Conservation (phyloP, 176 grass and related monocot genomes). For the Ananas comosus region DNA sequence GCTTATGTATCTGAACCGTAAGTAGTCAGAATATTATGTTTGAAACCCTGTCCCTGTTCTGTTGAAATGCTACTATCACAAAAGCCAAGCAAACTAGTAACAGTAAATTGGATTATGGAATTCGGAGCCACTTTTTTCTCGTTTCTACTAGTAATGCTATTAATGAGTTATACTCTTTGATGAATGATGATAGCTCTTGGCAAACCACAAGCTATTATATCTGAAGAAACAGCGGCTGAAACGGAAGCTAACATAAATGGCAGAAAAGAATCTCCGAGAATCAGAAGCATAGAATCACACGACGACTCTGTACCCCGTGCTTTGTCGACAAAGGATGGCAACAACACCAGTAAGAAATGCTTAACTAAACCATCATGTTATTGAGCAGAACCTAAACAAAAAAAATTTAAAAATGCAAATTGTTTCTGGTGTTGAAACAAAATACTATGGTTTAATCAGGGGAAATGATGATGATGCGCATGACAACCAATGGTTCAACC, state of each 20-base stretch:
- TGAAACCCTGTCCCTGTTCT: background rate
- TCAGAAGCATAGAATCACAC: constrained; percentile 28
- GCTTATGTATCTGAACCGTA: constrained; percentile 85
- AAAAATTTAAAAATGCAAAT: background rate
- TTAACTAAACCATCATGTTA: constrained; percentile 7
- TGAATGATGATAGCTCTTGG: constrained; percentile 53
- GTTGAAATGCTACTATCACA: background rate
- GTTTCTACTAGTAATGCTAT: background rate
- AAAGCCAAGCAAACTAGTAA: too few relatives aligned
- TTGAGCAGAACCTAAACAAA: background rate
- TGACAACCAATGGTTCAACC: constrained; percentile 37
- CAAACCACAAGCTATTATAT: constrained; percentile 92
- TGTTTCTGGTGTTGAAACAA: constrained; percentile 19
- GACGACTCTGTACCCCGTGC: constrained; percentile 8
- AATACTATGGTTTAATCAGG: constrained; percentile 36
- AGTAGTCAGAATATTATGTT: constrained; percentile 16
- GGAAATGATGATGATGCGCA: constrained; percentile 53
- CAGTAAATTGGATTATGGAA: too few relatives aligned
- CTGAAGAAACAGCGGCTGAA: constrained; percentile 83
- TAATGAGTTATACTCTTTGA: constrained; percentile 8
- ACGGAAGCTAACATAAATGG: constrained; percentile 38
- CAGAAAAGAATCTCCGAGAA: constrained; percentile 26
- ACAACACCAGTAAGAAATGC: constrained; percentile 37
- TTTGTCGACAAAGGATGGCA: constrained; percentile 28
- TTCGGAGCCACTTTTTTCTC: too few relatives aligned